Conservation (phyloP, 306 rosid genomes). For the Corylus heterophylla region DNA sequence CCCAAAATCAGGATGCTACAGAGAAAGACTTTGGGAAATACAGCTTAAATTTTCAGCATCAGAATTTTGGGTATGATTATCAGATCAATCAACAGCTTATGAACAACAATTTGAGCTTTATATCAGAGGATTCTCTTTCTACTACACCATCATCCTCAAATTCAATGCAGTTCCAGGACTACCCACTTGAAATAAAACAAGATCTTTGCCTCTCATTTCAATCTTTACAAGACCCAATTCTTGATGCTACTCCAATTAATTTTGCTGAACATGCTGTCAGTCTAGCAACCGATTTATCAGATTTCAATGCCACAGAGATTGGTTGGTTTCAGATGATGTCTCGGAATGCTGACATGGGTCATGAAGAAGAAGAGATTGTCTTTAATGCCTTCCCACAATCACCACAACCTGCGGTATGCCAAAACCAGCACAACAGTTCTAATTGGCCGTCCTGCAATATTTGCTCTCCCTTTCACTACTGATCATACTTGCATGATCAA, state of each 20-base stretch:
- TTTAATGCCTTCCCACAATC: constrained; percentile 41
- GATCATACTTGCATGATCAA: too few relatives aligned
- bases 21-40: constrained; percentile 3
- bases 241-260: constrained; percentile 35
- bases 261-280: constrained; percentile 15
- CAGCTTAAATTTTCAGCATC: constrained; percentile 3
- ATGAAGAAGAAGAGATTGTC: constrained; percentile 36
- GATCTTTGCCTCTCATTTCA: constrained; percentile 86
- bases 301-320: constrained; percentile 48
- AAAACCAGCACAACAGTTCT: constrained; percentile 37
- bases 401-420: constrained; percentile 44
- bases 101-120: constrained; percentile 9
- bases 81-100: constrained; percentile 16
- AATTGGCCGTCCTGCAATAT: too few relatives aligned
- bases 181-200: constrained; percentile 60
- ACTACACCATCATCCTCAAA: background rate
- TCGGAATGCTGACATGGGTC: constrained; percentile 45
- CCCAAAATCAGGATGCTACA: background rate
- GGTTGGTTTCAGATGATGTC: constrained; percentile 45
- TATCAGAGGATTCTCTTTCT: background rate
- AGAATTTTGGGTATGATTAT: background rate
- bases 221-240: constrained; percentile 63
- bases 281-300: constrained; percentile 62
- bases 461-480: too few relatives aligned
- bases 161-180: constrained; percentile 50